Percentiles rank a stretch among this genome's conserved stretches.
These are phyloP conservation scores for Medicago lupulina DNA, from an alignment of 306 rosid genomes.

Conservation along the genomic window DNA sequence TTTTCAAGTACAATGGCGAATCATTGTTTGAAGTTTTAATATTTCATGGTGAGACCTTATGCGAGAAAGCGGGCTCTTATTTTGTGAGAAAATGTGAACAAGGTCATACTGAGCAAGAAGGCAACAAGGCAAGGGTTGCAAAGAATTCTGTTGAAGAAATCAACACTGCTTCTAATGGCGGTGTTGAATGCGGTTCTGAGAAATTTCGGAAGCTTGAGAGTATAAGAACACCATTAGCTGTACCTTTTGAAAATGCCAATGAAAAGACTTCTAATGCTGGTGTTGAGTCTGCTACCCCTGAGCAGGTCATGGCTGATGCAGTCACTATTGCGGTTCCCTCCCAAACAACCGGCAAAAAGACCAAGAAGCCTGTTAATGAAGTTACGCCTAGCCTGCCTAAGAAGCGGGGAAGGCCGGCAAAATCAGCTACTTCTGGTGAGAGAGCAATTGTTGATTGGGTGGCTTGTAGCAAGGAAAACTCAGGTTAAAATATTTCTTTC, in stretches of 20 bases:
- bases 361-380: constrained; percentile 26
- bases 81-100: constrained; percentile 59
- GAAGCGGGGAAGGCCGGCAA: constrained; percentile 45
- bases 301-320: not conserved
- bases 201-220: constrained; percentile 31
- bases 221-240: constrained; percentile 25
- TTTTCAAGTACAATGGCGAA: constrained; percentile 68
- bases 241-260: constrained; percentile 38
- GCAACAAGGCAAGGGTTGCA: constrained; percentile 36
- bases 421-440: not conserved
- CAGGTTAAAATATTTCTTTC: not conserved
- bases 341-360: constrained; percentile 21
- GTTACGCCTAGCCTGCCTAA: constrained; percentile 21
- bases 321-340: not conserved
- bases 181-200: constrained; percentile 41
- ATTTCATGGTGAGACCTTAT: constrained; percentile 57
- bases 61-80: constrained; percentile 71
- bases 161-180: constrained; percentile 44
- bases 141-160: constrained; percentile 42
- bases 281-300: constrained; percentile 31
- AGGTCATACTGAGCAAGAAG: constrained; percentile 31
- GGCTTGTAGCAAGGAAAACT: not conserved
- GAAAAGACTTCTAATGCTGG: constrained; percentile 20
- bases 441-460: not conserved
- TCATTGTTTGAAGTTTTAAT: constrained; percentile 66